phyloP scores from a whole-genome alignment of 1,284 basidiomycete genomes.

The Mycena sp. region DNA sequence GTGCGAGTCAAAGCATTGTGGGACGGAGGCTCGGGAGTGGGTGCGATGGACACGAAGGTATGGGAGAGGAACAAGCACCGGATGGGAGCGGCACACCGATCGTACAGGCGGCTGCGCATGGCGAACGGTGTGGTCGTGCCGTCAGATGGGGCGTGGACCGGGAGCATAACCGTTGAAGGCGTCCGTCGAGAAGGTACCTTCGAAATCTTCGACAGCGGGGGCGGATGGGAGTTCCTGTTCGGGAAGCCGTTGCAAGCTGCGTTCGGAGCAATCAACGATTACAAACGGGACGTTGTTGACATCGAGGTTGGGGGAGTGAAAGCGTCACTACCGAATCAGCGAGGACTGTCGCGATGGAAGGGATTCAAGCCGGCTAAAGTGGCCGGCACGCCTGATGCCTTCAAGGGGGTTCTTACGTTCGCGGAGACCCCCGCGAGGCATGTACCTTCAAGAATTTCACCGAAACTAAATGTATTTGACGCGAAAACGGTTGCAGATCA shows the following conservation, averaged over 20 bases:
- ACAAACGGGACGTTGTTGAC: neutral
- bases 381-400: neutral
- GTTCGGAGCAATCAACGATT: constrained; percentile 8
- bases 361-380: neutral
- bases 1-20: constrained; percentile 8
- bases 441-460: neutral
- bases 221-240: constrained; percentile 15
- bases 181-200: neutral
- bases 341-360: neutral
- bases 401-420: constrained; percentile 11
- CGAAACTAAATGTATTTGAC: neutral
- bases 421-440: constrained; percentile 14
- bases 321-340: neutral
- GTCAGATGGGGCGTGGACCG: constrained; percentile 6
- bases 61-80: constrained; percentile 1
- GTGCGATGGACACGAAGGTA: constrained; percentile 11
- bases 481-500: neutral
- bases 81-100: neutral
- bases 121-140: neutral
- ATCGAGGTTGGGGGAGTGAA: neutral
- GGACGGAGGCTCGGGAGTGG: constrained; percentile 14
- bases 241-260: constrained; percentile 15
- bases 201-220: constrained; percentile 22
- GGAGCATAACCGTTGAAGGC: neutral
- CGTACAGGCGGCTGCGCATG: constrained; percentile 10